A percentile compares a stretch with the other conserved stretches of the same genome.
Evolutionary conservation across 2,329 filamentous ascomycete genomes (phyloP).

Genomic region (Exophiala aquamarina): DNA sequence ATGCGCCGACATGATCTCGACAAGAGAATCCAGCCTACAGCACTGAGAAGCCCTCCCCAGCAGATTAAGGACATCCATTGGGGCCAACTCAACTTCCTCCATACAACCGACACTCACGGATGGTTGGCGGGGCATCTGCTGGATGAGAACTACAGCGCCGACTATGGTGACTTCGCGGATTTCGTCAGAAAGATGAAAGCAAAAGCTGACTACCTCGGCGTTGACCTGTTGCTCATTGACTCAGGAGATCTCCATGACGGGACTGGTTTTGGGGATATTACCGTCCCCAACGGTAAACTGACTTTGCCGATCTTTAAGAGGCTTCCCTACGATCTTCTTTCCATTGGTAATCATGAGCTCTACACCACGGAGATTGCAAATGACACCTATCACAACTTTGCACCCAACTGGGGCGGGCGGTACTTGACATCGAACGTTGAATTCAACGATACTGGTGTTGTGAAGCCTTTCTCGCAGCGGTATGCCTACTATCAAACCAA

Average conservation of each 20-base stretch:
- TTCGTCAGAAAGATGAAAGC: conserved; percentile 62
- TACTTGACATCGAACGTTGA: conserved; percentile 56
- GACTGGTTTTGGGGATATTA: conserved; percentile 62
- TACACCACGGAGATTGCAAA: conserved; percentile 64
- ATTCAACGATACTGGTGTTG: conserved; percentile 46
- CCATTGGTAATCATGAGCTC: conserved; percentile 65
- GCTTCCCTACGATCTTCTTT: conserved; percentile 54
- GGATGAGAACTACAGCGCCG: conserved; percentile 81
- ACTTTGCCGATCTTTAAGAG: conserved; percentile 55
- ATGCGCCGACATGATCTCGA: conserved; percentile 25
- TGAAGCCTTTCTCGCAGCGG: conserved; percentile 31
- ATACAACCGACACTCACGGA: conserved; percentile 92
- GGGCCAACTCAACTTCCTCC: conserved; percentile 65
- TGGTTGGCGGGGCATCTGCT: conserved; percentile 93
- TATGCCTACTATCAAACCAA: conserved; percentile 54
- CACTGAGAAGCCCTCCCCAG: conserved; percentile 20
- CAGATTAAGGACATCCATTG: conserved; percentile 49
- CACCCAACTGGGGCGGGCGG: conserved; percentile 56
- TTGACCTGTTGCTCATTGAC: conserved; percentile 62
- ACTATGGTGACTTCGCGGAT: conserved; percentile 66
- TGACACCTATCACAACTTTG: conserved; percentile 60
- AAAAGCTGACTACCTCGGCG: conserved; percentile 56
- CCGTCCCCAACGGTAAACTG: conserved; percentile 55
- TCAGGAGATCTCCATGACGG: conserved; percentile 67
- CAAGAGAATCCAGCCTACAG: conserved; percentile 26